A percentile compares a stretch with the other conserved stretches of the same genome.
phyloP scores from a whole-genome alignment of 345 rosid genomes.

The Camelina neglecta region DNA sequence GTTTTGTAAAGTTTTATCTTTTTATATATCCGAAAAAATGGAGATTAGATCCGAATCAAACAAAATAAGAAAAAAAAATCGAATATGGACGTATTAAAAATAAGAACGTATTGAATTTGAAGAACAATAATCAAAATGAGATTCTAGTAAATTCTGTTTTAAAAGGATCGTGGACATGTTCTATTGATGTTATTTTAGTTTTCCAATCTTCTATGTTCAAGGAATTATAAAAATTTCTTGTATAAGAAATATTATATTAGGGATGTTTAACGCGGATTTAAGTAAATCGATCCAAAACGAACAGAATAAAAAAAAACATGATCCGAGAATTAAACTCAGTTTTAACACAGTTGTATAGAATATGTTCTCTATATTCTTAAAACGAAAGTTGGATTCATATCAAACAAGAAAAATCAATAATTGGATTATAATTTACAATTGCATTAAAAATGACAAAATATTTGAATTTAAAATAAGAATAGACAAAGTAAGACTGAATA shows the following conservation, averaged over 20 bases:
- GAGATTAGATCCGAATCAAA: not conserved
- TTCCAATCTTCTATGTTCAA: not conserved
- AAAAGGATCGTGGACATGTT: not conserved
- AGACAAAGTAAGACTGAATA: not conserved
- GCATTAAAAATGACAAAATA: not conserved
- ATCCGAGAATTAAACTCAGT: not conserved
- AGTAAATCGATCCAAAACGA: not conserved
- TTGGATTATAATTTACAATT: not conserved
- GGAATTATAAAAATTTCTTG: too few relatives aligned
- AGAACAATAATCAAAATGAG: too few relatives aligned
- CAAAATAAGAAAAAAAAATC: too few relatives aligned
- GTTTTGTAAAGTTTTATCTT: not conserved
- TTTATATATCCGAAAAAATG: not conserved
- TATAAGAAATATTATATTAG: not conserved
- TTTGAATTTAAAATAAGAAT: not conserved
- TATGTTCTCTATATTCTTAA: not conserved
- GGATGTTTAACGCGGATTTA: not conserved
- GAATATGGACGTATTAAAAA: too few relatives aligned
- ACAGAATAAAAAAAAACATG: not conserved
- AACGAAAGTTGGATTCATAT: not conserved
- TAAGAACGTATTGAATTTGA: too few relatives aligned
- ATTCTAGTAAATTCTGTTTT: not conserved
- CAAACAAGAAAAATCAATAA: not conserved
- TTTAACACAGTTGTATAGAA: not conserved
- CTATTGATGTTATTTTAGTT: not conserved